Evolutionary conservation across 805 yeast genomes (phyloP), one percentile per base, ranked within the genome.

Genomic region (Saturnispora hagleri): DNA sequence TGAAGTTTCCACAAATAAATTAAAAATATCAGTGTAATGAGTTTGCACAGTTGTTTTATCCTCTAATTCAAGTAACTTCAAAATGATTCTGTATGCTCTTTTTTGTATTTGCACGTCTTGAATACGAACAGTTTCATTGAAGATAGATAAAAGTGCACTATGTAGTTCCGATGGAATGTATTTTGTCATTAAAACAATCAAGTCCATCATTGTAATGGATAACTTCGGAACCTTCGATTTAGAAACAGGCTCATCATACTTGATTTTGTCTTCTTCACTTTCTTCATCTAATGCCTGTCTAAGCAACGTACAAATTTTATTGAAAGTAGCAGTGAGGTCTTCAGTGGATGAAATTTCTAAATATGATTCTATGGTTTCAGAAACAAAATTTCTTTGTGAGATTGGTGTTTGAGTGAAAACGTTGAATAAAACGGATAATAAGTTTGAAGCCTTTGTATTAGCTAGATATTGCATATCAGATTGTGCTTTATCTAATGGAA

Each of bases 391-490:
- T 67, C 98, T 81, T 15, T 89, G 77, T 50, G 87, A 93, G 38
- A 93, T 84, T 44, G 80, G 70, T 10, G 97, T 89, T 58, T 89
- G 90, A n/a, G 91, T 80, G 68, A 86, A 93, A 17, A 93, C 95
- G 61, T 93, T 93, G 74, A 91, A 88, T 48, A 93, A 72, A 20
- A 89, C 97, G 12, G 96, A 85, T 48, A 93, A 73, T 47, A 93
- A 64, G 57, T 93, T 90, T 4, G 86, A 69, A 5, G 96, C 80
- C 33, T 61, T 63, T 56, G 79, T 83, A 0, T 79, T 51, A 0
- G 87, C 70, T 53, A 91, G 70, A 59, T 79, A 87, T 55, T 78
- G 76, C 50, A 89, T 57, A 59, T 85, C 82, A 47, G 73, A 60
- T 50, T 70, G 62, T 2, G 96, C 77, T 53, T 77, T 73, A 13